These are phyloP conservation scores for Malus sylvestris DNA, from an alignment of 306 rosid genomes.

Conservation along the genomic window DNA sequence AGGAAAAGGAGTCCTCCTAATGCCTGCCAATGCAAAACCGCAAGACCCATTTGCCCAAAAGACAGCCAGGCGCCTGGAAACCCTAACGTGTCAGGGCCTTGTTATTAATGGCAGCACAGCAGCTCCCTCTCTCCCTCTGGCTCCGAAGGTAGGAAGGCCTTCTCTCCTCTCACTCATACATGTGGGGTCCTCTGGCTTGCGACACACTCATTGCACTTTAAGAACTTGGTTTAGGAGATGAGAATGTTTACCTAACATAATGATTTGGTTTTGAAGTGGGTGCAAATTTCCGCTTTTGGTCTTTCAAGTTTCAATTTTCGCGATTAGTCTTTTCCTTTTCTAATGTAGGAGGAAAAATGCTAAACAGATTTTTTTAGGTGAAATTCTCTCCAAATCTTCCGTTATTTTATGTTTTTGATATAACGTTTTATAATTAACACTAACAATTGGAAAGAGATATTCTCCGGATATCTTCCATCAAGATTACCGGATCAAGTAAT, in stretches of 20 bases:
- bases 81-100: slow-evolving; percentile 2
- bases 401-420: too few relatives aligned
- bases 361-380: too few relatives aligned
- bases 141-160: background rate
- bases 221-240: slow-evolving; percentile 24
- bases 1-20: slow-evolving; percentile 11
- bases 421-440: too few relatives aligned
- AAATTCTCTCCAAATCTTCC: accelerated
- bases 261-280: background rate
- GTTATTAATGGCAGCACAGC: slow-evolving; percentile 40
- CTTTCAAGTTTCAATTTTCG: background rate
- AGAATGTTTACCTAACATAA: background rate
- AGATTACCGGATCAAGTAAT: accelerated
- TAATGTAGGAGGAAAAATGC: too few relatives aligned
- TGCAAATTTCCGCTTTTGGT: background rate
- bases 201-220: slow-evolving; percentile 76
- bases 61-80: slow-evolving; percentile 23
- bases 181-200: slow-evolving; percentile 64
- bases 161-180: background rate
- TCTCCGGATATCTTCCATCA: too few relatives aligned
- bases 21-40: slow-evolving; percentile 18
- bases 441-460: too few relatives aligned
- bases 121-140: background rate
- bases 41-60: slow-evolving; percentile 31
- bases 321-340: background rate